Evolutionary conservation across 1,284 basidiomycete genomes (phyloP).

Genomic region (Neonothopanus nambi): DNA sequence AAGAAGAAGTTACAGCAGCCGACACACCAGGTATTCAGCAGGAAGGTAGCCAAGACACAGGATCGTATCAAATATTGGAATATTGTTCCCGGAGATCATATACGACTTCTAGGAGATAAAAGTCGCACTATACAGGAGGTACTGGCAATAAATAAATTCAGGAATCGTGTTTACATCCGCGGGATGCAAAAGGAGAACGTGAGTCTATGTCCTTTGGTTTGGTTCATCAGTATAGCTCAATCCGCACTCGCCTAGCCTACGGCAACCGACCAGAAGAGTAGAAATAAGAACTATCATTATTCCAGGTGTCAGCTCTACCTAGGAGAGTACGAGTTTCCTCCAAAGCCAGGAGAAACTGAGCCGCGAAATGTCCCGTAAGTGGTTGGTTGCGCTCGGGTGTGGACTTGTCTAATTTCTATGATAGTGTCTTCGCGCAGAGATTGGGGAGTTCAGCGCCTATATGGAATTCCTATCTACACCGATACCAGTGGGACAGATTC

Average conservation of each 20-base stretch:
- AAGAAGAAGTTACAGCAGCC: slow-evolving; percentile 31
- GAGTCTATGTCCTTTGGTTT: slow-evolving; percentile 25
- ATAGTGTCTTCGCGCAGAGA: slow-evolving; percentile 75
- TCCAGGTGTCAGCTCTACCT: slow-evolving; percentile 75
- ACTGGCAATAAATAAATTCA: slow-evolving; percentile 66
- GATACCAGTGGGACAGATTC: slow-evolving; percentile 66
- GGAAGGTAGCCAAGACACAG: slow-evolving; percentile 57
- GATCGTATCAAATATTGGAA: slow-evolving; percentile 86
- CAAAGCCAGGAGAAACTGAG: slow-evolving; percentile 42
- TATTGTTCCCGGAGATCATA: slow-evolving; percentile 79
- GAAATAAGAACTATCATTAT: slow-evolving; percentile 63
- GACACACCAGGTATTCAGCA: slow-evolving; percentile 31
- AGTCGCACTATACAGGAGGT: slow-evolving; percentile 65
- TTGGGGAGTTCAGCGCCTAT: slow-evolving; percentile 57
- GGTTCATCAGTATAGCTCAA: not conserved
- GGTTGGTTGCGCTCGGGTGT: slow-evolving; percentile 8
- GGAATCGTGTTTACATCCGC: slow-evolving; percentile 64
- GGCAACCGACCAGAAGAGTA: slow-evolving; percentile 11
- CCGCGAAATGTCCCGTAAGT: slow-evolving; percentile 48
- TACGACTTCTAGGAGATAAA: slow-evolving; percentile 67
- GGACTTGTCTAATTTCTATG: slow-evolving; percentile 8
- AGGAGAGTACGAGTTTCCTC: slow-evolving; percentile 61
- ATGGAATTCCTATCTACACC: slow-evolving; percentile 52
- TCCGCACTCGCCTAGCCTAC: not conserved
- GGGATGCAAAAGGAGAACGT: slow-evolving; percentile 52